Conservation (phyloP, 140 eudicot species). For the Bidens hawaiensis region DNA sequence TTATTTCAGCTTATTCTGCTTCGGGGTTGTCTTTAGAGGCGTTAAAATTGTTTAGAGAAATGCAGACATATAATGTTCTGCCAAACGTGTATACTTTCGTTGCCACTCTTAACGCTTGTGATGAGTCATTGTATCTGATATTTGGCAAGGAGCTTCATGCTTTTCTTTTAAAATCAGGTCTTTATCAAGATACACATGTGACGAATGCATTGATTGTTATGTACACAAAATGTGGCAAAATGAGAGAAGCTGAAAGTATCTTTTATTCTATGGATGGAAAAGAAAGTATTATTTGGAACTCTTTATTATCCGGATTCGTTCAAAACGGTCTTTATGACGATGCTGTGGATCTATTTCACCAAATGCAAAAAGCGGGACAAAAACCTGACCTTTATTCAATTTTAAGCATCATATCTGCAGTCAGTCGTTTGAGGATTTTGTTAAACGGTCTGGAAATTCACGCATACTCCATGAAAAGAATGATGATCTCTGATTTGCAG, state of each 20-base stretch:
- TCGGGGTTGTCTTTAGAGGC: conserved; percentile 34
- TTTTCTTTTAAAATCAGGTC: conserved; percentile 38
- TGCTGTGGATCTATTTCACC: conserved; percentile 41
- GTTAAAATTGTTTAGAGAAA: conserved; percentile 40
- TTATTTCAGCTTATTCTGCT: conserved; percentile 47
- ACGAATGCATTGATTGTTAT: conserved; percentile 65
- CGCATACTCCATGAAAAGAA: conserved; percentile 59
- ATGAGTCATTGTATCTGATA: conserved; percentile 28
- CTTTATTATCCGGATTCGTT: conserved; percentile 67
- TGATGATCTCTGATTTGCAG: conserved; percentile 52
- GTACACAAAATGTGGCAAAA: conserved; percentile 50
- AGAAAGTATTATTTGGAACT: conserved; percentile 73
- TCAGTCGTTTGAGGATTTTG: conserved; percentile 47
- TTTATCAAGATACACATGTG: conserved; percentile 40
- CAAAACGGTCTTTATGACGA: conserved; percentile 54
- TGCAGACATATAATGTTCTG: conserved; percentile 36
- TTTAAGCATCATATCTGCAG: conserved; percentile 46
- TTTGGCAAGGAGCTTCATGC: conserved; percentile 69
- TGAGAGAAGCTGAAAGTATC: conserved; percentile 49
- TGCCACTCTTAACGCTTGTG: conserved; percentile 62
- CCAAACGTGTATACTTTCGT: conserved; percentile 75
- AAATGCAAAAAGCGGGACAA: conserved; percentile 37
- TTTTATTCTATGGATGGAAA: conserved; percentile 36
- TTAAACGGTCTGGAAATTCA: conserved; percentile 61
- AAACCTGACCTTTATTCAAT: conserved; percentile 62